phyloP scores from a whole-genome alignment of 805 yeast genomes.

The Zygotorulaspora florentina region DNA sequence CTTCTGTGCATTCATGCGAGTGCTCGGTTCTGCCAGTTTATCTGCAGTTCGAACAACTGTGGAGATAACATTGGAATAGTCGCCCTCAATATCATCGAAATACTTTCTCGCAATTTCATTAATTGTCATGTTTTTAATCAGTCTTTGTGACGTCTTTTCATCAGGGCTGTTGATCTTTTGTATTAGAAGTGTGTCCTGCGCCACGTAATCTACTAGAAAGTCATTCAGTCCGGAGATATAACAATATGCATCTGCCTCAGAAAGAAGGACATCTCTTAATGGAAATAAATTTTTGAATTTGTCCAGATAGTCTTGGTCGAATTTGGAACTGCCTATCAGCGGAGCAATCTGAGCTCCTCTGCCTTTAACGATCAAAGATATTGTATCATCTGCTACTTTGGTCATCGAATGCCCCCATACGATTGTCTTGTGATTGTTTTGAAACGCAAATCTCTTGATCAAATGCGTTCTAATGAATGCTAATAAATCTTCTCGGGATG shows the following conservation, averaged over 20 bases:
- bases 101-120: conserved; percentile 74
- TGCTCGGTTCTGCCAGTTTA: conserved; percentile 54
- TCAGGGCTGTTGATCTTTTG: conserved; percentile 37
- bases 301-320: conserved; percentile 28
- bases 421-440: conserved; percentile 47
- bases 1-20: conserved; percentile 2
- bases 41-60: conserved; percentile 89
- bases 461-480: conserved; percentile 46
- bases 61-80: conserved; percentile 83
- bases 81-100: conserved; percentile 65
- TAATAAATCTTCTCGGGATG: conserved; percentile 62
- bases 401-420: conserved; percentile 80
- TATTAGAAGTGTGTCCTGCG: conserved; percentile 21
- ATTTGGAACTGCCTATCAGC: conserved; percentile 44
- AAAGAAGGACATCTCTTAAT: conserved; percentile 64
- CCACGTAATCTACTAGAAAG: conserved; percentile 26
- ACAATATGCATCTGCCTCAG: conserved; percentile 60
- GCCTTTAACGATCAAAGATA: conserved; percentile 79
- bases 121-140: conserved; percentile 67
- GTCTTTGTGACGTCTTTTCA: conserved; percentile 4
- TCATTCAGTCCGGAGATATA: conserved; percentile 34
- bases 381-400: conserved; percentile 70
- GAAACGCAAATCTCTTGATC: conserved; percentile 44
- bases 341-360: conserved; percentile 67
- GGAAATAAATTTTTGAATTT: conserved; percentile 58